Conservation (phyloP, 2,329 filamentous ascomycete species). For the Phyllosticta citrichinensis region DNA sequence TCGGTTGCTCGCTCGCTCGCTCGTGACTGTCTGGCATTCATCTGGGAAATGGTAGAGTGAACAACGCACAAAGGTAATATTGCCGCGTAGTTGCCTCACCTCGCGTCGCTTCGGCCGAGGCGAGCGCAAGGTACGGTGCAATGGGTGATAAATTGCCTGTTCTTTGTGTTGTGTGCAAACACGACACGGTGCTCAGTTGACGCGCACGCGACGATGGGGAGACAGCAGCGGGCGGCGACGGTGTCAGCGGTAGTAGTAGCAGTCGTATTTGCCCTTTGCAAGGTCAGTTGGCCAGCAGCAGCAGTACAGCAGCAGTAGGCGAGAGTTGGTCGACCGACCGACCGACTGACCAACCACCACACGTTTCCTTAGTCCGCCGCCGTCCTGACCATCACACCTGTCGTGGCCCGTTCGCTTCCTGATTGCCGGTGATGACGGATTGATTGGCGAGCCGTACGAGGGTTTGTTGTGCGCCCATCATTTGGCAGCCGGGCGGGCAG, state of each 20-base stretch:
- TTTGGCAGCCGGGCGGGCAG: conserved; percentile 14
- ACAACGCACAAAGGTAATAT: no score
- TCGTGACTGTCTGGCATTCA: no score
- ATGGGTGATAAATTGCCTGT: no score
- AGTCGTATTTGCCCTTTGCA: neutral
- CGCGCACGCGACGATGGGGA: neutral
- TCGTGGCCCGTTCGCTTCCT: neutral
- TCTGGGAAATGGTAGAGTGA: no score
- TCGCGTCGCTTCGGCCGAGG: no score
- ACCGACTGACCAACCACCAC: neutral
- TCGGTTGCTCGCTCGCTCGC: no score
- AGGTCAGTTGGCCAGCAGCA: neutral
- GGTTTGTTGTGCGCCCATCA: neutral
- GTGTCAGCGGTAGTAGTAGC: neutral
- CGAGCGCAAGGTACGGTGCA: no score
- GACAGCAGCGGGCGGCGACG: neutral
- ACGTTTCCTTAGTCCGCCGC: neutral
- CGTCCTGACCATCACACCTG: neutral
- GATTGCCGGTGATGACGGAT: neutral
- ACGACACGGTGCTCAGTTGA: neutral
- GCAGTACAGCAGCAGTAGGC: no score
- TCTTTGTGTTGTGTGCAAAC: neutral
- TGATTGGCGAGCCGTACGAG: no score
- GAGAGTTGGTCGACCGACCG: neutral
- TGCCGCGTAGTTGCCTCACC: no score